Base-by-base conservation (phyloP, 139 green algal genomes). In the Spirogloea muscicola region DNA sequence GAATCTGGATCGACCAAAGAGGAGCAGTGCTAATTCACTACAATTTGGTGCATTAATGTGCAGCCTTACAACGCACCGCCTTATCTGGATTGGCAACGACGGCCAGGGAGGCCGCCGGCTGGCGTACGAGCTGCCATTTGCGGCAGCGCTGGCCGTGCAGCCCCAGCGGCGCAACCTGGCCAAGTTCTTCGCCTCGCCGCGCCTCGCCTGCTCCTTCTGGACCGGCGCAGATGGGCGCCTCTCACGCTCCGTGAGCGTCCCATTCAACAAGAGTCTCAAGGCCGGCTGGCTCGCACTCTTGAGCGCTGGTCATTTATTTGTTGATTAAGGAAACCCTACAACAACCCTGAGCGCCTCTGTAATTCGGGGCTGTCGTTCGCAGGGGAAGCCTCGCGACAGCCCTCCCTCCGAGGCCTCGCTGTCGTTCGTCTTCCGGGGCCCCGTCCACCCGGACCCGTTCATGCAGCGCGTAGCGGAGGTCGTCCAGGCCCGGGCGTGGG, bases 71-170 rank as follows among this genome's bases (percentile, higher is more conserved):
- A 79, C 71, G 13, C 71, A 79, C 27, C 62, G 71, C 7, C 0
- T 79, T 27, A 79, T 79, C 9, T 79, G 71, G 71, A 74, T 79
- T 42, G 71, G 25, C 59, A 36, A 25, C 27, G 46, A 64, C 21
- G 21, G 36, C 18, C 21, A 46, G 65, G 25, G 21, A 62, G 31
- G 13, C 57, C 21, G 0, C 29, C 34, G 21, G 4, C 41, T 61
- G 5, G 61, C 60, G n/a, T 39, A 58, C 58, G 49, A 36, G 2
- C 9, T 76, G 2, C 68, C 68, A 0, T 51, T 70, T 29, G 16
- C 59, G 16, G 48, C 68, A 18, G 3, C 68, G 2, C 18, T 33
- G 41, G 51, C 34, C 29, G 18, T 39, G 40, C 16, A 36, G 33
- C 25, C 51, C 16, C 21, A 29, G 1, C 42, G 42, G n/a, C 33